These are phyloP conservation scores for Nakazawaea holstii DNA, from an alignment of 805 yeast species.

Conservation along the genomic window DNA sequence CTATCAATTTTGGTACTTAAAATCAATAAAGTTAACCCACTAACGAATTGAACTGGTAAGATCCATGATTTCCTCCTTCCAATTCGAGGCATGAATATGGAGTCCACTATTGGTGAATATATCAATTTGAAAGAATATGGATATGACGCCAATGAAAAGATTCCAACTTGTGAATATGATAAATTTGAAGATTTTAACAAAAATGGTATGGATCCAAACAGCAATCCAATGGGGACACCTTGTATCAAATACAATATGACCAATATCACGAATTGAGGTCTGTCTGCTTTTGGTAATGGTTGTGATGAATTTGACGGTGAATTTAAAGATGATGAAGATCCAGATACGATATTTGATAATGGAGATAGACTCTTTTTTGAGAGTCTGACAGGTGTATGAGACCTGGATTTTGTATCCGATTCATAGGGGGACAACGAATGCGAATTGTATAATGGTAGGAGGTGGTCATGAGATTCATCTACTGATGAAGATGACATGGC, in stretches of 20 bases:
- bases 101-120: conserved; percentile 97
- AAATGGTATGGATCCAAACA: conserved; percentile 93
- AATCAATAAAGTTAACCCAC: conserved; percentile 59
- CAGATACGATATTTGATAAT: too few species aligned
- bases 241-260: conserved; percentile 77
- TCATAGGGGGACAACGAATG: conserved; percentile 2
- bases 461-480: background rate
- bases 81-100: conserved; percentile 56
- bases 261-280: conserved; percentile 70
- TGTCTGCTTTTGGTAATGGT: conserved; percentile 37
- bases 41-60: conserved; percentile 82
- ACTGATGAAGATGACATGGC: background rate
- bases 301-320: background rate
- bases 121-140: conserved; percentile 89
- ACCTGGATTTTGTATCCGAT: conserved; percentile 3
- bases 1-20: conserved; percentile 57
- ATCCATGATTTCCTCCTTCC: conserved; percentile 95
- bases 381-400: conserved; percentile 8
- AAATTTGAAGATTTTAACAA: conserved; percentile 70
- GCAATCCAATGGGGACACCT: conserved; percentile 96
- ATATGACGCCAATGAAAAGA: conserved; percentile 87
- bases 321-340: too few species aligned
- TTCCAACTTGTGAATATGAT: conserved; percentile 83
- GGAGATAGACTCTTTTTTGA: background rate
- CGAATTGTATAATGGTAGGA: conserved; percentile 1